Percentiles rank a stretch among this genome's conserved stretches.
Conservation (phyloP, 805 yeast genomes). For the Kuraishia molischiana region DNA sequence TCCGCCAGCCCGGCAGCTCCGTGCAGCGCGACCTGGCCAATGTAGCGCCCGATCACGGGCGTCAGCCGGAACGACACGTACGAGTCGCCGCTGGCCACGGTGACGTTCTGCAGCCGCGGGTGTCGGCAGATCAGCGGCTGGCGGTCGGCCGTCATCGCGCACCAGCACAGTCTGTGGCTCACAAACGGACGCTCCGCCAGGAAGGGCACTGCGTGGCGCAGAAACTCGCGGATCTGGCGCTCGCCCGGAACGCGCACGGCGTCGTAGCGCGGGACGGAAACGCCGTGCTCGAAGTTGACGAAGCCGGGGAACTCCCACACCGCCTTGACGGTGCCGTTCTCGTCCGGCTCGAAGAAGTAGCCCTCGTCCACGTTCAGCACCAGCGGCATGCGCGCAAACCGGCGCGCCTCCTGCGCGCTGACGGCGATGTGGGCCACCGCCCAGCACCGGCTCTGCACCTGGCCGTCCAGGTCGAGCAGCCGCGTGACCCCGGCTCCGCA, state of each 20-base stretch:
- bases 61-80: conserved; percentile 8
- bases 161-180: conserved; percentile 9
- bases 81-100: conserved; percentile 10
- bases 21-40: conserved; percentile 8
- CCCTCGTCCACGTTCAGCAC: conserved; percentile 12
- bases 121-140: conserved; percentile 8
- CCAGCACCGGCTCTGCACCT: conserved; percentile 11
- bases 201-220: conserved; percentile 8
- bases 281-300: conserved; percentile 6
- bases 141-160: conserved; percentile 8
- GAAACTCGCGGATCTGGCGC: not conserved
- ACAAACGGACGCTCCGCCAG: conserved; percentile 10
- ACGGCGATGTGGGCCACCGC: conserved; percentile 13
- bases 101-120: conserved; percentile 7
- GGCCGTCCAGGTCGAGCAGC: conserved; percentile 12
- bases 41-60: conserved; percentile 10
- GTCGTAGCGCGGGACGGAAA: conserved; percentile 5
- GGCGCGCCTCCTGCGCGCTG: conserved; percentile 9
- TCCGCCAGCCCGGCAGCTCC: conserved; percentile 10
- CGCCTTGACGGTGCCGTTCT: conserved; percentile 10
- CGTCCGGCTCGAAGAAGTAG: conserved; percentile 22
- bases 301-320: conserved; percentile 16
- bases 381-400: conserved; percentile 9
- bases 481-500: conserved; percentile 23
- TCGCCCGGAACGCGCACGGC: not conserved